Conservation (phyloP, 139 green algal species). For the Auxenochlorella pyrenoidosa region DNA sequence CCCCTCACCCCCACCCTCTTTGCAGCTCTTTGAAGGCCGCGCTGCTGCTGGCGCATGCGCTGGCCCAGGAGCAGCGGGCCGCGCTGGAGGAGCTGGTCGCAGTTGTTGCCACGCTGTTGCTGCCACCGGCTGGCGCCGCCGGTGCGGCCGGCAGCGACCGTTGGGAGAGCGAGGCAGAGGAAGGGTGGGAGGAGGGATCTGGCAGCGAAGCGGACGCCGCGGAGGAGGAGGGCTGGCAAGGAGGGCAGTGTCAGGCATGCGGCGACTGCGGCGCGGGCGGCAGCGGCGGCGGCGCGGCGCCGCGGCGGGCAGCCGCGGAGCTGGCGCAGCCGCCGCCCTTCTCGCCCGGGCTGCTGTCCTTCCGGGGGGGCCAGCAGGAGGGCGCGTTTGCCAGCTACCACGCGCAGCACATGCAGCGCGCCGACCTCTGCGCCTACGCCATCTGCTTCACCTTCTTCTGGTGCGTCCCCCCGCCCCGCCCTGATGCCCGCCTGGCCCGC, state of each 20-base stretch:
- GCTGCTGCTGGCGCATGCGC: slow-evolving; percentile 15
- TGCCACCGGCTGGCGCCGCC: not conserved
- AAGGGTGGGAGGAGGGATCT: not conserved
- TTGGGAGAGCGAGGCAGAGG: not conserved
- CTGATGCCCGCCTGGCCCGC: no score
- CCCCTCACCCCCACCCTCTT: no score
- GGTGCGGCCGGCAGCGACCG: not conserved
- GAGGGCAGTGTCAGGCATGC: not conserved
- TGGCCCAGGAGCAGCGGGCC: not conserved
- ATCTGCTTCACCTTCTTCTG: not conserved
- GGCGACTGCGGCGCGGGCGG: not conserved
- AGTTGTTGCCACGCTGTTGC: not conserved
- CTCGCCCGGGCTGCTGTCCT: not conserved
- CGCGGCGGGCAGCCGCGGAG: not conserved
- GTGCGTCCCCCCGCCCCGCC: not conserved
- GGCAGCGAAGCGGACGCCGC: not conserved
- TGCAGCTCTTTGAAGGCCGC: slow-evolving; percentile 2
- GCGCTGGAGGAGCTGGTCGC: not conserved
- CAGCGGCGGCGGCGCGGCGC: not conserved
- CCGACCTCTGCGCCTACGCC: not conserved
- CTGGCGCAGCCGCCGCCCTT: not conserved
- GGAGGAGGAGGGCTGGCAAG: not conserved
- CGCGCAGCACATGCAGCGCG: not conserved
- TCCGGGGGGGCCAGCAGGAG: not conserved
- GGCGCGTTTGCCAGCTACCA: not conserved